Evolutionary conservation across 495 filamentous ascomycete species (phyloP), one percentile per base, ranked within the genome.

Genomic region (Hyphodiscus hymeniophilus): DNA sequence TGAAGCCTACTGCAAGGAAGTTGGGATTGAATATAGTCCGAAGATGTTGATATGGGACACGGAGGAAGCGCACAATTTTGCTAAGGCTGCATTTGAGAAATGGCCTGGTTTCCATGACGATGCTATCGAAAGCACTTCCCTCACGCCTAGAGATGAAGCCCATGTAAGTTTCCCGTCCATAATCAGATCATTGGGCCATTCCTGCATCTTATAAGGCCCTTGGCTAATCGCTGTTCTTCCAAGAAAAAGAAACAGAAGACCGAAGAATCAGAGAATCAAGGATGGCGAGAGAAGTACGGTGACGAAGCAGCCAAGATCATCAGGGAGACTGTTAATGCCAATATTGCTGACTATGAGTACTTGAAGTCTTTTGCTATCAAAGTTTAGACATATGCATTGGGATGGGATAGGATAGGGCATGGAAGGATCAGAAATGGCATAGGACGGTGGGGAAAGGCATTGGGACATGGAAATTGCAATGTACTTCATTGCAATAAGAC

Each of bases 31-130:
- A 13, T 98, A 82, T 63, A 58, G 60, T 23, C 73, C 74, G 2
- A 66, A 72, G 0, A 92, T 97, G 89, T 72, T 98, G 46, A 67
- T 65, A 18, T 98, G 92, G 92, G 81, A 85, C 33, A 79, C 76
- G 24, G 79, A 80, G 52, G 79, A 79, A 42, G 79, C 82, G 36
- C 79, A 91, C 48, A 44, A 65, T 41, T 58, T 67, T 43, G 89
- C 85, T 0, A 69, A 67, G 44, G 73, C 75, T 45, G 74, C 75
- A 16, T 98, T 98, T 67, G 86, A 87, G 67, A 98, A 98, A 68
- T 98, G 92, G 92, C 80, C 79, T 46, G 92, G 90, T 0, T 98
- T 95, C 63, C 92, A 97, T 59, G 85, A 97, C 42, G 91, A 96
- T 71, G 92, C 87, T 15, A 85, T 97, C 51, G 68, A 82, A 42